Evolutionary conservation across 1,284 basidiomycete genomes (phyloP).

Genomic region (Coriolopsis trogii): DNA sequence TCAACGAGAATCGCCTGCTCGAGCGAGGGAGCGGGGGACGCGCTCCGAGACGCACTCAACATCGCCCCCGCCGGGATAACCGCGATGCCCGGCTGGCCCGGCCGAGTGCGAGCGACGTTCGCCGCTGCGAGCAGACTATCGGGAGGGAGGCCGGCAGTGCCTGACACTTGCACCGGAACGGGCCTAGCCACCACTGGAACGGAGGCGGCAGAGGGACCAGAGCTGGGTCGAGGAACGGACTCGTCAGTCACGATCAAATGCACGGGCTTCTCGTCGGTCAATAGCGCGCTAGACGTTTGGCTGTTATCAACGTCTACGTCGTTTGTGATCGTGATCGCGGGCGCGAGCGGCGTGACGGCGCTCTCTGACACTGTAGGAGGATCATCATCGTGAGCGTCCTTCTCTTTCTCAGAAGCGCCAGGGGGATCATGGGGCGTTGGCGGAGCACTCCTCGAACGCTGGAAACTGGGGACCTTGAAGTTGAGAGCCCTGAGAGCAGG

Average conservation of each 20-base stretch:
- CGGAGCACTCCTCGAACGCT: slow-evolving; percentile 59
- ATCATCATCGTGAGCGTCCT: background rate
- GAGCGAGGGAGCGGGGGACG: slow-evolving; percentile 55
- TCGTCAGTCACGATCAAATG: slow-evolving; percentile 4
- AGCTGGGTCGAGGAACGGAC: background rate
- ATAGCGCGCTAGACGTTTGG: background rate
- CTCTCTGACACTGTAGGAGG: slow-evolving; percentile 18
- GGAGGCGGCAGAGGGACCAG: background rate
- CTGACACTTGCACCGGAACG: background rate
- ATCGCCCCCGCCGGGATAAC: background rate
- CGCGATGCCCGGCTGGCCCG: slow-evolving; percentile 1
- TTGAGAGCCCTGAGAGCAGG: slow-evolving; percentile 30
- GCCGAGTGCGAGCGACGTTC: slow-evolving; percentile 12
- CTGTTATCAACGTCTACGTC: background rate
- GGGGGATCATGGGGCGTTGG: slow-evolving; percentile 43
- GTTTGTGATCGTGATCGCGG: background rate
- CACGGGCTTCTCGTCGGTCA: background rate
- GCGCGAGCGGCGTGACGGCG: slow-evolving; percentile 4
- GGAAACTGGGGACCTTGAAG: slow-evolving; percentile 29
- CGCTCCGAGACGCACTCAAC: slow-evolving; percentile 35
- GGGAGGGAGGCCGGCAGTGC: slow-evolving; percentile 6
- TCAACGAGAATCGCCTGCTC: slow-evolving; percentile 62
- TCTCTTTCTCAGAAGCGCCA: slow-evolving; percentile 15
- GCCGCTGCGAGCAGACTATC: slow-evolving; percentile 11
- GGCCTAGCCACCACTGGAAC: background rate